These are phyloP conservation scores for Zygosaccharomyces pseudobailii DNA, from an alignment of 1,139 yeast species.

Conservation along the genomic window DNA sequence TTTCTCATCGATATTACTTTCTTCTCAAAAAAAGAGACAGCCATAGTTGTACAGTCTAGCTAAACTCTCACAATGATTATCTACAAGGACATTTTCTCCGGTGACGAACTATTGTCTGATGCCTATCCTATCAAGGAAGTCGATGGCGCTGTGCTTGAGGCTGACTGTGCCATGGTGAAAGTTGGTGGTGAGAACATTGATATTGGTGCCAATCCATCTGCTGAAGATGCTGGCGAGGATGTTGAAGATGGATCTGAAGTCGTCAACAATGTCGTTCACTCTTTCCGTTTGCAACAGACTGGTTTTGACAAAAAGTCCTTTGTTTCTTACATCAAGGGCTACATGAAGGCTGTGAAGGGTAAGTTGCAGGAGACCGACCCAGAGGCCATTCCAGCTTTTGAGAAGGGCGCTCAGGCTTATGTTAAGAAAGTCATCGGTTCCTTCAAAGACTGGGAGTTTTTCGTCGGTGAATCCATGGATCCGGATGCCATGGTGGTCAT, in stretches of 20 bases:
- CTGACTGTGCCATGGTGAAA: slow-evolving; percentile 88
- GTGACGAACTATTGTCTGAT: slow-evolving; percentile 95
- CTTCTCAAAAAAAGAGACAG: background rate
- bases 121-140: slow-evolving; percentile 88
- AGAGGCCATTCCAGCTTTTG: slow-evolving; percentile 78
- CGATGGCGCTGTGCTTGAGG: slow-evolving; percentile 91
- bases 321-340: slow-evolving; percentile 93
- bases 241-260: slow-evolving; percentile 79
- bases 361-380: slow-evolving; percentile 84
- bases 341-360: slow-evolving; percentile 94
- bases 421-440: slow-evolving; percentile 92
- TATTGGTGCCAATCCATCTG: slow-evolving; percentile 99
- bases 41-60: background rate
- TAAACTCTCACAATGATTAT: slow-evolving; percentile 29
- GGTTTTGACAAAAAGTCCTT: slow-evolving; percentile 96
- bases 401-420: slow-evolving; percentile 94
- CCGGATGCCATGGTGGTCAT: slow-evolving; percentile 98
- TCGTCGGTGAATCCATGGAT: slow-evolving; percentile 99
- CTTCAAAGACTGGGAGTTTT: slow-evolving; percentile 99
- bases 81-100: slow-evolving; percentile 74
- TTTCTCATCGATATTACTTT: background rate
- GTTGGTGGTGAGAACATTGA: slow-evolving; percentile 89
- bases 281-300: slow-evolving; percentile 96
- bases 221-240: slow-evolving; percentile 86
- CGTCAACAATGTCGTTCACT: slow-evolving; percentile 97